Evolutionary conservation across 169 alveolate species (phyloP).

Genomic region (Plasmodium relictum): DNA sequence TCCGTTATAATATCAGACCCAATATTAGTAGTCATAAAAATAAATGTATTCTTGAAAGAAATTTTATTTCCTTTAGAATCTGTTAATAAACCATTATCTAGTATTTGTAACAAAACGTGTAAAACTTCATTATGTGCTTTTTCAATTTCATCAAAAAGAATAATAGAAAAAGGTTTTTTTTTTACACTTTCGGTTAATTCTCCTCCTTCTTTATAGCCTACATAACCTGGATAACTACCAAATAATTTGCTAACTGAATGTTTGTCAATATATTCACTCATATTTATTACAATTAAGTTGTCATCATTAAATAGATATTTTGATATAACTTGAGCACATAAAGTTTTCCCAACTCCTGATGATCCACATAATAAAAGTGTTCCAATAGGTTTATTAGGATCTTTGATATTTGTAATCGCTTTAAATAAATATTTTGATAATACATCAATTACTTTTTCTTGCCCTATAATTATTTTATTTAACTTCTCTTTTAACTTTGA

Average conservation of each 20-base stretch:
- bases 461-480: conserved; percentile 69
- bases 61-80: conserved; percentile 90
- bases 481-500: conserved; percentile 74
- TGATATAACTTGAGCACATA: conserved; percentile 92
- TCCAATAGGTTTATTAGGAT: conserved; percentile 92
- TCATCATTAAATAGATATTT: conserved; percentile 86
- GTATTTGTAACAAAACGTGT: conserved; percentile 85
- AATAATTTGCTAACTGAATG: conserved; percentile 91
- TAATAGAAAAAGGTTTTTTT: conserved; percentile 88
- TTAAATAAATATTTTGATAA: conserved; percentile 81
- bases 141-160: conserved; percentile 92
- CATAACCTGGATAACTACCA: conserved; percentile 95
- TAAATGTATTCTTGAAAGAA: conserved; percentile 89
- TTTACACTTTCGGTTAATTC: conserved; percentile 90
- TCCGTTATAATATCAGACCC: conserved; percentile 86
- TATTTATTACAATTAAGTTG: conserved; percentile 89
- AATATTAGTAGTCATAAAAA: conserved; percentile 91
- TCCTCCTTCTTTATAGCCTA: conserved; percentile 94
- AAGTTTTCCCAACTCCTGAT: conserved; percentile 93
- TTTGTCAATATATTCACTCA: conserved; percentile 93
- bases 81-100: conserved; percentile 90
- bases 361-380: conserved; percentile 92
- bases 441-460: conserved; percentile 73
- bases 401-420: conserved; percentile 88
- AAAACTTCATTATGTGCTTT: conserved; percentile 92